A percentile compares a stretch with the other conserved stretches of the same genome.
Evolutionary conservation across 306 rosid genomes (phyloP).

Genomic region (Crotalaria pallida): DNA sequence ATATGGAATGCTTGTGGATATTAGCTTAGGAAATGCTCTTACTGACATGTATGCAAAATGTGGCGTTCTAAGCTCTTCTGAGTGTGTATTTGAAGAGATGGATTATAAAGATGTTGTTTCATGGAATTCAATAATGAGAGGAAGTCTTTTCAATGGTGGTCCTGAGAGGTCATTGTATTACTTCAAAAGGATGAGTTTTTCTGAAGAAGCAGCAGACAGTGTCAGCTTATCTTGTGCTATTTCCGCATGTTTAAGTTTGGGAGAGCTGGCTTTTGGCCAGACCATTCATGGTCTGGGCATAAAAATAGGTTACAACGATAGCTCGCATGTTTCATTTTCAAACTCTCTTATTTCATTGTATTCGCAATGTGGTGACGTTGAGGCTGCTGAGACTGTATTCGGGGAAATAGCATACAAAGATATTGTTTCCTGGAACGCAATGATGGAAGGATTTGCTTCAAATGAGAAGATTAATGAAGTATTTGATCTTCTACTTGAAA

Average conservation of each 20-base stretch:
- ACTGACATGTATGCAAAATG: slow-evolving; percentile 51
- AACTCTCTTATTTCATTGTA: slow-evolving; percentile 57
- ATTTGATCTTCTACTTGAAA: slow-evolving; percentile 40
- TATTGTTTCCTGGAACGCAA: slow-evolving; percentile 51
- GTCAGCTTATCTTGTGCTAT: slow-evolving; percentile 44
- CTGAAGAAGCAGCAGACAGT: slow-evolving; percentile 29
- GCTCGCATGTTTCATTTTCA: slow-evolving; percentile 34
- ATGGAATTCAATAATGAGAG: slow-evolving; percentile 57
- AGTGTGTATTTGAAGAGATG: slow-evolving; percentile 32
- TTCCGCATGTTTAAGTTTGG: slow-evolving; percentile 38
- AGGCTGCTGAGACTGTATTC: slow-evolving; percentile 38
- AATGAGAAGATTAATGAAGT: slow-evolving; percentile 35
- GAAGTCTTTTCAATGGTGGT: slow-evolving; percentile 30
- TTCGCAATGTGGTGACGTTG: slow-evolving; percentile 30
- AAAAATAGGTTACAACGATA: slow-evolving; percentile 39
- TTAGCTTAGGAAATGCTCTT: slow-evolving; percentile 39
- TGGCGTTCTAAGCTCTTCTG: slow-evolving; percentile 36
- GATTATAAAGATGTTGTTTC: slow-evolving; percentile 40
- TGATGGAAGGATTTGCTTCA: slow-evolving; percentile 50
- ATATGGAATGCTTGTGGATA: slow-evolving; percentile 41
- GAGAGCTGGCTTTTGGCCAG: slow-evolving; percentile 33
- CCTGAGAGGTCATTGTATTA: slow-evolving; percentile 34
- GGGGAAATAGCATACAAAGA: slow-evolving; percentile 35
- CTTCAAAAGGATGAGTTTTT: slow-evolving; percentile 31
- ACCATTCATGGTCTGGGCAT: slow-evolving; percentile 40